These are phyloP conservation scores for Xylariomycetidae sp. DNA, from an alignment of 2,329 filamentous ascomycete genomes.

Conservation along the genomic window DNA sequence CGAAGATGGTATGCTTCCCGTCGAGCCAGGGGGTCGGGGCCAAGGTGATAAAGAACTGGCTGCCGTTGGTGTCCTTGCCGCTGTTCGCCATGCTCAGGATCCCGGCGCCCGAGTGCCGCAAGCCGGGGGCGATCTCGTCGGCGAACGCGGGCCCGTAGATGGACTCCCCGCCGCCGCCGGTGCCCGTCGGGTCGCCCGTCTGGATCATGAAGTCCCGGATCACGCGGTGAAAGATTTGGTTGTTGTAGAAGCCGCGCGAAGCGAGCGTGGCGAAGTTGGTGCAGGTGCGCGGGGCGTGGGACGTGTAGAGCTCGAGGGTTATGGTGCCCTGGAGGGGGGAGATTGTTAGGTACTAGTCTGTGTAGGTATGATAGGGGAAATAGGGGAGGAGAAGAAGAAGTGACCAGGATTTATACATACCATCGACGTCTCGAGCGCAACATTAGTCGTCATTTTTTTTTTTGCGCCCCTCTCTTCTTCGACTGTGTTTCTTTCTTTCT, in stretches of 20 bases:
- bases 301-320: slow-evolving; percentile 81
- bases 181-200: slow-evolving; percentile 89
- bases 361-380: background rate
- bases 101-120: slow-evolving; percentile 91
- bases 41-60: slow-evolving; percentile 93
- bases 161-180: slow-evolving; percentile 79
- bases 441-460: slow-evolving; percentile 66
- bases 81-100: slow-evolving; percentile 96
- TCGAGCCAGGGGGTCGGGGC: slow-evolving; percentile 95
- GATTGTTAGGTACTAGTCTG: slow-evolving; percentile 3
- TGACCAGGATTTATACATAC: slow-evolving; percentile 40
- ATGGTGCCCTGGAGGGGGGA: slow-evolving; percentile 63
- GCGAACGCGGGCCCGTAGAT: slow-evolving; percentile 94
- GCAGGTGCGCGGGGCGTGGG: slow-evolving; percentile 85
- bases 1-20: slow-evolving; percentile 96
- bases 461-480: no score
- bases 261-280: slow-evolving; percentile 81
- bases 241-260: slow-evolving; percentile 81
- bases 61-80: slow-evolving; percentile 88
- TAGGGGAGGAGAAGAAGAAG: slow-evolving; percentile 2
- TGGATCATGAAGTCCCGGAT: slow-evolving; percentile 97
- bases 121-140: slow-evolving; percentile 73
- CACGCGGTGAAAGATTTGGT: slow-evolving; percentile 83
- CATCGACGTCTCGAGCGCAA: slow-evolving; percentile 82
- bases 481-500: slow-evolving; percentile 30